Percentiles rank a stretch among this genome's conserved stretches.
Conservation (phyloP, 441 rosid species). For the Populus hybrid region DNA sequence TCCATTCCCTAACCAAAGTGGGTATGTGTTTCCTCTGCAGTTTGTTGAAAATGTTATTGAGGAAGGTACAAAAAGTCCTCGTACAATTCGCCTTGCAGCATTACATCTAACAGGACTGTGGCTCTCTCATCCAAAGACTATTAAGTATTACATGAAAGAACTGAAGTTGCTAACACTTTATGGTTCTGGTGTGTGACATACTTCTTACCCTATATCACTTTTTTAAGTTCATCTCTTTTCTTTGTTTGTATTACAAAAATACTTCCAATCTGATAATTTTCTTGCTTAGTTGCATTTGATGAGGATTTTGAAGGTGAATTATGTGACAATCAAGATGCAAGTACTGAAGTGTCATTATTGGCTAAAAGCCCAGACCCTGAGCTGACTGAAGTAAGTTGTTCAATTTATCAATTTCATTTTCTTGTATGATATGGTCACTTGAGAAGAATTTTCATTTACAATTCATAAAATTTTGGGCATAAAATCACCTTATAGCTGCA, state of each 20-base stretch:
- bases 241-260: slow-evolving; percentile 15
- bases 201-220: slow-evolving; percentile 14
- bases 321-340: slow-evolving; percentile 76
- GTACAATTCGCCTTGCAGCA: slow-evolving; percentile 92
- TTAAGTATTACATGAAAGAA: slow-evolving; percentile 78
- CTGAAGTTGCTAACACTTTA: slow-evolving; percentile 83
- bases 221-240: slow-evolving; percentile 8
- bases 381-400: slow-evolving; percentile 75
- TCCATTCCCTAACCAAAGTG: neutral
- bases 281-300: slow-evolving; percentile 80
- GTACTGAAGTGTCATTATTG: slow-evolving; percentile 73
- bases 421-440: neutral
- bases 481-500: neutral
- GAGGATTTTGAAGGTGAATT: slow-evolving; percentile 99
- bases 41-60: slow-evolving; percentile 76
- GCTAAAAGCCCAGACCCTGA: slow-evolving; percentile 68
- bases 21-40: slow-evolving; percentile 35
- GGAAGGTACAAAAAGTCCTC: slow-evolving; percentile 95
- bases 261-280: slow-evolving; percentile 14
- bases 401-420: slow-evolving; percentile 14
- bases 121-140: slow-evolving; percentile 66
- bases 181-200: slow-evolving; percentile 72
- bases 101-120: slow-evolving; percentile 92
- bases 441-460: neutral
- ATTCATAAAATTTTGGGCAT: neutral